Percentiles rank a stretch among this genome's conserved stretches.
phyloP scores from a whole-genome alignment of 345 rosid genomes.

The Brassica carinata region DNA sequence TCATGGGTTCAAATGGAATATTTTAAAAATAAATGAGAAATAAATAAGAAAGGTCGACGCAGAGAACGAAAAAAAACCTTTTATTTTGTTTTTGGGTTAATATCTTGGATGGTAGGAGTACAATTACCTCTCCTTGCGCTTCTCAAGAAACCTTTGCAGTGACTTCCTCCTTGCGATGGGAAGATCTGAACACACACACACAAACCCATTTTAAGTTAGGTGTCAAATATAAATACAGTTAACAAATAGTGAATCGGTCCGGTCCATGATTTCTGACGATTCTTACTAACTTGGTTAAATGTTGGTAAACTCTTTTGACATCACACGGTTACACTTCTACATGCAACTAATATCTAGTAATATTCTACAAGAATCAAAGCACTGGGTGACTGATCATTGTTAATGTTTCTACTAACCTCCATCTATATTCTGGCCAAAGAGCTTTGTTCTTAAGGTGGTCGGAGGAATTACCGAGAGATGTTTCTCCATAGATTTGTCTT shows the following conservation, averaged over 20 bases:
- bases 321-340: not conserved
- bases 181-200: conserved; percentile 51
- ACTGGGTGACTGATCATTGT: not conserved
- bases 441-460: conserved; percentile 42
- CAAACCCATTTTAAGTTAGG: not conserved
- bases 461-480: conserved; percentile 29
- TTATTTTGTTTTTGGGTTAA: not conserved
- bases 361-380: not conserved
- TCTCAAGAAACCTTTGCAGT: conserved; percentile 81
- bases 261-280: no score
- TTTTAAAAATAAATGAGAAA: not conserved
- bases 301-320: not conserved
- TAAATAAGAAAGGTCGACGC: not conserved
- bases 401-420: conserved; percentile 50
- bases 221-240: not conserved
- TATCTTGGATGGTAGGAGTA: not conserved
- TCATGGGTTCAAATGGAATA: not conserved
- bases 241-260: not conserved
- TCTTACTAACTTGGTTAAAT: no score
- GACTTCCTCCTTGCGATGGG: conserved; percentile 75
- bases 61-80: not conserved
- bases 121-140: conserved; percentile 85
- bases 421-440: conserved; percentile 49
- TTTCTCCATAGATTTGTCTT: conserved; percentile 36
- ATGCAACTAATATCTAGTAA: not conserved